Conservation (phyloP, 495 filamentous ascomycete genomes). For the Penicillium verhagenii region DNA sequence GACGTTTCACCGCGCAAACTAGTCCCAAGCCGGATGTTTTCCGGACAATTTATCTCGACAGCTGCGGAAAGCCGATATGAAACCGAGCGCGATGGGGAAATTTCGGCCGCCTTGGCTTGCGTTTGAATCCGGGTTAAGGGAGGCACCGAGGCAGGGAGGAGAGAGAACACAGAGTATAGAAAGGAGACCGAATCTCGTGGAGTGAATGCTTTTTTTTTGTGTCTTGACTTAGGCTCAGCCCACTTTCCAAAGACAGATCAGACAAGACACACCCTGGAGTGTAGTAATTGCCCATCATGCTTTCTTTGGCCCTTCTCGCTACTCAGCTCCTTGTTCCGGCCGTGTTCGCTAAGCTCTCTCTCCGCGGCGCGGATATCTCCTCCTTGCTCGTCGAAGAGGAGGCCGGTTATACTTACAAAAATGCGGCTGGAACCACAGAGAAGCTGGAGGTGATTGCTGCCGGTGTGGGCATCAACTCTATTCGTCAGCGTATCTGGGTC, state of each 20-base stretch:
- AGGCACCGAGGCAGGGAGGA: no score
- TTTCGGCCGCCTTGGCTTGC: not conserved
- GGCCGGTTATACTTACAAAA: constrained; percentile 59
- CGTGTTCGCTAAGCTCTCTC: constrained; percentile 49
- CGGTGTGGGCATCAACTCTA: constrained; percentile 64
- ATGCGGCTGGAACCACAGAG: constrained; percentile 47
- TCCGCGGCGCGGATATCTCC: constrained; percentile 72
- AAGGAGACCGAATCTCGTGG: not conserved
- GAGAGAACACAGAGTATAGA: not conserved
- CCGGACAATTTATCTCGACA: constrained; percentile 1
- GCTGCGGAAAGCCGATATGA: not conserved
- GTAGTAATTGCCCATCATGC: constrained; percentile 12
- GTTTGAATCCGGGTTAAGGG: no score
- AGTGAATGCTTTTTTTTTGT: not conserved
- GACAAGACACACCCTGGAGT: not conserved
- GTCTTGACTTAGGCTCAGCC: not conserved
- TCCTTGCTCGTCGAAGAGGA: constrained; percentile 65
- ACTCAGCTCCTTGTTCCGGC: constrained; percentile 22
- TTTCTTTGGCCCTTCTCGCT: constrained; percentile 20
- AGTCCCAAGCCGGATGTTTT: not conserved
- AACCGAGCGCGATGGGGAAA: not conserved
- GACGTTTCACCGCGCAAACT: constrained; percentile 4
- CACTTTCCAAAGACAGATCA: not conserved
- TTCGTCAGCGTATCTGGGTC: constrained; percentile 73
- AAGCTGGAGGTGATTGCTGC: constrained; percentile 63